phyloP scores from a whole-genome alignment of 1,284 basidiomycete species.

The Afroboletus lepidellus region DNA sequence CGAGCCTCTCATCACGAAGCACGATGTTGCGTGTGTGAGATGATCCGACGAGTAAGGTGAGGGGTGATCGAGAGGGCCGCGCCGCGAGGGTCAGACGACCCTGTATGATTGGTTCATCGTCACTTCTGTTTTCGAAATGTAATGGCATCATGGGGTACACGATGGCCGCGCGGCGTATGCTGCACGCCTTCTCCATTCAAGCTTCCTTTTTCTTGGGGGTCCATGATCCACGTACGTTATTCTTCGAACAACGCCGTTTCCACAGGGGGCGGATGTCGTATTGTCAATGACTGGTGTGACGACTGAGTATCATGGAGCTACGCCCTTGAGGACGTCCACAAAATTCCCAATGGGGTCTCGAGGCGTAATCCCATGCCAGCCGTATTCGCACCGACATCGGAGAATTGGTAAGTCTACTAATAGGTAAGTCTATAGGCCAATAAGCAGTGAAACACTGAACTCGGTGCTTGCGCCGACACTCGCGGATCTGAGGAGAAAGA shows the following conservation, averaged over 20 bases:
- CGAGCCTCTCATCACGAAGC: background rate
- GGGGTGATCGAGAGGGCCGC: background rate
- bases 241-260: background rate
- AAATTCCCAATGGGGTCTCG: background rate
- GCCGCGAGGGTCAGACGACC: background rate
- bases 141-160: background rate
- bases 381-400: background rate
- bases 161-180: background rate
- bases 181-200: background rate
- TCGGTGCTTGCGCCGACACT: background rate
- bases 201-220: background rate
- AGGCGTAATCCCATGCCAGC: background rate
- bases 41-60: background rate
- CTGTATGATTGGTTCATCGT: background rate
- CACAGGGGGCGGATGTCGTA: too few species aligned
- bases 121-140: background rate
- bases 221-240: background rate
- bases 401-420: background rate
- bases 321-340: background rate
- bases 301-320: background rate
- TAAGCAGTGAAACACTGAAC: background rate
- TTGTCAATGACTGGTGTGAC: background rate
- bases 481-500: background rate
- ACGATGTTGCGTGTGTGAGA: background rate
- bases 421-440: background rate